phyloP scores from a whole-genome alignment of 495 filamentous ascomycete species.

The Aspergillus hancockii region DNA sequence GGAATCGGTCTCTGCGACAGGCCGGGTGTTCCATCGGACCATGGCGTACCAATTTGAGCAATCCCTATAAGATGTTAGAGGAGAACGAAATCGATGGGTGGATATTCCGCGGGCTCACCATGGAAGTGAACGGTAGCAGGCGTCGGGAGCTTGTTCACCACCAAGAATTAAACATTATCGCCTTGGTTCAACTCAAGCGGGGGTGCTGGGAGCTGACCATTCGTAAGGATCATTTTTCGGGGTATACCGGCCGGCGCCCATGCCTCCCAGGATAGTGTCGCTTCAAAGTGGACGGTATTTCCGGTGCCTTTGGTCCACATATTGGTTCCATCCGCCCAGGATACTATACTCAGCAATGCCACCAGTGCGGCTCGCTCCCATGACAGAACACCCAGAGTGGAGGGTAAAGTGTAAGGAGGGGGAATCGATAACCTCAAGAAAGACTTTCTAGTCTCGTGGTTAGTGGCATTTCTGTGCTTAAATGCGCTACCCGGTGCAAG shows the following conservation, averaged over 20 bases:
- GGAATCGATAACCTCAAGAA: no score
- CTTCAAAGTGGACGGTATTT: constrained; percentile 20
- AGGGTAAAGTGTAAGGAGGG: no score
- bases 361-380: constrained; percentile 6
- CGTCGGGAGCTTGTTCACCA: constrained; percentile 53
- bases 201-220: constrained; percentile 58
- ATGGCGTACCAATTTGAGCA: constrained; percentile 44
- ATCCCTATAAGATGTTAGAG: constrained; percentile 24
- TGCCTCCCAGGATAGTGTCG: constrained; percentile 22
- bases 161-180: constrained; percentile 56
- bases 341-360: constrained; percentile 12
- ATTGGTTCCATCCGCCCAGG: constrained; percentile 7
- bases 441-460: no score
- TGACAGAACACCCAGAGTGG: constrained; percentile 10
- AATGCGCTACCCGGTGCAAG: no score
- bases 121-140: constrained; percentile 52
- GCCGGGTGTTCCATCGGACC: constrained; percentile 56
- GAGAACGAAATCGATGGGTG: neutral
- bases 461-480: no score
- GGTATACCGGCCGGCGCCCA: constrained; percentile 17
- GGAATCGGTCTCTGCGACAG: constrained; percentile 47
- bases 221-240: constrained; percentile 53
- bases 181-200: constrained; percentile 54
- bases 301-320: constrained; percentile 3
- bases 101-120: constrained; percentile 27